Percentiles rank a stretch among this genome's conserved stretches.
Conservation (phyloP, 192 early-diverging fungal species). For the Helicostylum pulchrum region DNA sequence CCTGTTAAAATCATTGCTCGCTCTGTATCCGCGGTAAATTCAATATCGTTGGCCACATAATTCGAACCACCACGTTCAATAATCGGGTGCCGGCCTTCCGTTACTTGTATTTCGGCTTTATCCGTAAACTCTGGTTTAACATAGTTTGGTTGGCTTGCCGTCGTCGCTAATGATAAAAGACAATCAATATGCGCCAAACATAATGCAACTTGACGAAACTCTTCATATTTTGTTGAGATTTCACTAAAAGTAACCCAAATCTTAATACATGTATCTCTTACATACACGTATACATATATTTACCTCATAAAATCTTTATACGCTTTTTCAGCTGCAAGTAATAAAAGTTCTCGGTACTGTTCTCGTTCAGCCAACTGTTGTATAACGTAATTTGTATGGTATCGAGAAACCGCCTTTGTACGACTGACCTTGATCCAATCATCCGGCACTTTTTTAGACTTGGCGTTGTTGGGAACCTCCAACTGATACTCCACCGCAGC, state of each 20-base stretch:
- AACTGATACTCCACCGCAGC: constrained; percentile 72
- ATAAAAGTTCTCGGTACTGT: constrained; percentile 50
- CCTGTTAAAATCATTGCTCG: constrained; percentile 52
- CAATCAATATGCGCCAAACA: constrained; percentile 62
- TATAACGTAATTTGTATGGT: constrained; percentile 59
- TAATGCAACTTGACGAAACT: constrained; percentile 55
- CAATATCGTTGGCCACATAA: constrained; percentile 66
- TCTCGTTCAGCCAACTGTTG: constrained; percentile 56
- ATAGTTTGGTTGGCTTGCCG: constrained; percentile 56
- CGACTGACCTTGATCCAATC: constrained; percentile 71
- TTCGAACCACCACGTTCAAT: constrained; percentile 55
- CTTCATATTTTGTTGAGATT: constrained; percentile 44
- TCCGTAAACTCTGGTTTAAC: constrained; percentile 57
- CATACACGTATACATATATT: too few species aligned
- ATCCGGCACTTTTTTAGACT: constrained; percentile 56
- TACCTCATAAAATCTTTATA: constrained; percentile 49
- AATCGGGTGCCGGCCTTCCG: constrained; percentile 68
- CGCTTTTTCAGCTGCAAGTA: constrained; percentile 51
- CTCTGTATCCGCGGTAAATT: constrained; percentile 25
- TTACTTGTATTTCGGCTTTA: constrained; percentile 44
- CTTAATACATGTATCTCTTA: too few species aligned
- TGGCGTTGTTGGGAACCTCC: constrained; percentile 61
- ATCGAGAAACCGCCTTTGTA: constrained; percentile 66
- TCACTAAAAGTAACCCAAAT: not conserved
- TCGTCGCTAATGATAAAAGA: constrained; percentile 54